Evolutionary conservation across 768 basidiomycete genomes (phyloP).

Genomic region (Auricularia sp.): DNA sequence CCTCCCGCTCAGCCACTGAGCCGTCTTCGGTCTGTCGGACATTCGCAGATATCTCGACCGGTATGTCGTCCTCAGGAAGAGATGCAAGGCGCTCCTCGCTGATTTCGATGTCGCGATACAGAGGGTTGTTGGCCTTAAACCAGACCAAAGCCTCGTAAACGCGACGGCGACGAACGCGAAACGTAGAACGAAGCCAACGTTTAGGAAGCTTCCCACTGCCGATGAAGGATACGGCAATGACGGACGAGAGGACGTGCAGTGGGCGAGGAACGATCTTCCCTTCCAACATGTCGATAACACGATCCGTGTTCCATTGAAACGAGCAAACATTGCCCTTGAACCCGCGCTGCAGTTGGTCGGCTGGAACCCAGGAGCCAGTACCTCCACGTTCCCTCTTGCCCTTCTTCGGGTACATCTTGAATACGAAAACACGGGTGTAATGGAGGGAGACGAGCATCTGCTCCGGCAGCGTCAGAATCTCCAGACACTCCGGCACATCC

Average conservation of each 20-base stretch:
- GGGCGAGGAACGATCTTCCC: conserved; percentile 26
- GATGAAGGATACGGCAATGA: conserved; percentile 28
- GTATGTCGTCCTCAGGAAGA: conserved; percentile 26
- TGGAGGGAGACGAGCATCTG: conserved; percentile 23
- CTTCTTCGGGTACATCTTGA: conserved; percentile 29
- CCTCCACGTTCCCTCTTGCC: too few relatives aligned
- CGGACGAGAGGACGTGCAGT: conserved; percentile 17
- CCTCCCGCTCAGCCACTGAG: conserved; percentile 15
- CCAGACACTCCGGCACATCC: conserved; percentile 18
- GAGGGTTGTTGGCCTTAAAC: conserved; percentile 26
- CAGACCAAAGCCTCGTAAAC: conserved; percentile 25
- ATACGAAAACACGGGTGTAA: conserved; percentile 22
- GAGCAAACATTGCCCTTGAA: conserved; percentile 28
- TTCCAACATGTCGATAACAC: conserved; percentile 23
- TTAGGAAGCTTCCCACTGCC: conserved; percentile 20
- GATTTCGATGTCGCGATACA: conserved; percentile 21
- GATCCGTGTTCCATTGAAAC: conserved; percentile 19
- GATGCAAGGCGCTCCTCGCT: conserved; percentile 7
- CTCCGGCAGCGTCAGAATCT: conserved; percentile 25
- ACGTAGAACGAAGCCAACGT: conserved; percentile 18
- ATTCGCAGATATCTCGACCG: conserved; percentile 16
- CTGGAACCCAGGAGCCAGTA: neutral
- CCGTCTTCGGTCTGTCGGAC: conserved; percentile 14
- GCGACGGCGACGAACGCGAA: conserved; percentile 21
- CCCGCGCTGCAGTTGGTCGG: conserved; percentile 13